These are phyloP conservation scores for Osmanthus fragrans DNA, from an alignment of 257 asterid species.

Conservation along the genomic window DNA sequence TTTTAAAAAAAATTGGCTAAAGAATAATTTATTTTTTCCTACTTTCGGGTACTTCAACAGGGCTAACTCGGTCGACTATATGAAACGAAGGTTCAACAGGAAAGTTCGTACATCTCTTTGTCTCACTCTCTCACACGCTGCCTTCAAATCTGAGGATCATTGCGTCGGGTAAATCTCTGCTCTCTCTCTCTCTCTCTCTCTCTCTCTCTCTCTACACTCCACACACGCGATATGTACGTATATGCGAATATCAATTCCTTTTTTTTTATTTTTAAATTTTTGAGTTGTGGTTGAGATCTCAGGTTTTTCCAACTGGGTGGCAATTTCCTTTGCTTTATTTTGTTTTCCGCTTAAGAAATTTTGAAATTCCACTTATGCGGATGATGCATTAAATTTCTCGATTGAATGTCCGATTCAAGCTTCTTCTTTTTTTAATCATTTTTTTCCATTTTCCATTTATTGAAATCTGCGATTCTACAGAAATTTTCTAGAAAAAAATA, in stretches of 20 bases:
- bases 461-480: background rate
- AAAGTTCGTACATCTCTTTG: background rate
- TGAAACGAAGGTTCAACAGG: background rate
- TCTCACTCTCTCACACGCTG: conserved; percentile 11
- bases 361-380: background rate
- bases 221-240: background rate
- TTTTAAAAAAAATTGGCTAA: no score
- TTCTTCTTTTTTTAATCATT: background rate
- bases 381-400: conserved; percentile 8
- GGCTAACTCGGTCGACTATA: background rate
- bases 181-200: background rate
- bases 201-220: background rate
- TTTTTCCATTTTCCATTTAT: conserved; percentile 12
- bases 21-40: no score
- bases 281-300: conserved; percentile 25
- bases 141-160: conserved; percentile 43
- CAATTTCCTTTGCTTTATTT: background rate
- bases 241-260: background rate
- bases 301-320: conserved; percentile 9
- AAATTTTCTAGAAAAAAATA: background rate
- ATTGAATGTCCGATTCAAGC: background rate
- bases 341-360: background rate
- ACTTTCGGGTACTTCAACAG: no score
- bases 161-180: conserved; percentile 35
- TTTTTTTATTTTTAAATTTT: background rate